These are phyloP conservation scores for Nepenthes gracilis DNA, from an alignment of 148 eudicot species.

Conservation along the genomic window DNA sequence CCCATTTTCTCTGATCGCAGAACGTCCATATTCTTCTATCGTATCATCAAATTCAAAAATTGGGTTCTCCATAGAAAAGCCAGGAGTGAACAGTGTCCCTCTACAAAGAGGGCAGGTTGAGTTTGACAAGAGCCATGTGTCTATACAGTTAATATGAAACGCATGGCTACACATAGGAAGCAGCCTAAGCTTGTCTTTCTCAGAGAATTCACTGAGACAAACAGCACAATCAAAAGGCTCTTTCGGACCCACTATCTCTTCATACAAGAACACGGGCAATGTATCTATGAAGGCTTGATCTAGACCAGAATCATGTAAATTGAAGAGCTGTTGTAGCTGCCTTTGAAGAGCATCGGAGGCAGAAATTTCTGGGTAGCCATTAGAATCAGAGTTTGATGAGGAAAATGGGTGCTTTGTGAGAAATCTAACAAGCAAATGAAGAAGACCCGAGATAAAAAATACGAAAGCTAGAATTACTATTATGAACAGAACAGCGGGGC, in stretches of 20 bases:
- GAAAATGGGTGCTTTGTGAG: slow-evolving; percentile 24
- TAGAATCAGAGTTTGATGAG: slow-evolving; percentile 6
- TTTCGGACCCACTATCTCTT: slow-evolving; percentile 19
- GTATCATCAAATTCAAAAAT: slow-evolving; percentile 15
- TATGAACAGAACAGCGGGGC: slow-evolving; percentile 43
- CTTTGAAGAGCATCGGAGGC: slow-evolving; percentile 31
- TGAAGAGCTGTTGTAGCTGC: slow-evolving; percentile 48
- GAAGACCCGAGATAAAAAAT: slow-evolving; percentile 30
- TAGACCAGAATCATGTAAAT: slow-evolving; percentile 32
- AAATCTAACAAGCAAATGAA: slow-evolving; percentile 39
- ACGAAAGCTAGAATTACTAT: slow-evolving; percentile 38
- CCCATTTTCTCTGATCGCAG: neutral
- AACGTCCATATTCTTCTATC: slow-evolving; percentile 1
- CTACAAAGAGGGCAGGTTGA: slow-evolving; percentile 37
- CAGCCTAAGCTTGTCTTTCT: slow-evolving; percentile 19
- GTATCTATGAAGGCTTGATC: slow-evolving; percentile 32
- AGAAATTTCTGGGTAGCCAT: slow-evolving; percentile 20
- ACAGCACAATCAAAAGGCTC: slow-evolving; percentile 43
- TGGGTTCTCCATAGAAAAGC: slow-evolving; percentile 10
- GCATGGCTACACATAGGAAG: slow-evolving; percentile 30
- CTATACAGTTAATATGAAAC: slow-evolving; percentile 29
- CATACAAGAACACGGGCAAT: slow-evolving; percentile 25
- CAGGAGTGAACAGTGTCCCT: slow-evolving; percentile 10
- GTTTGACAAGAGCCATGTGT: slow-evolving; percentile 34
- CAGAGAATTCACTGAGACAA: slow-evolving; percentile 26